Base-by-base conservation (phyloP, 1,284 basidiomycete species). In the Puccinia coronata region DNA sequence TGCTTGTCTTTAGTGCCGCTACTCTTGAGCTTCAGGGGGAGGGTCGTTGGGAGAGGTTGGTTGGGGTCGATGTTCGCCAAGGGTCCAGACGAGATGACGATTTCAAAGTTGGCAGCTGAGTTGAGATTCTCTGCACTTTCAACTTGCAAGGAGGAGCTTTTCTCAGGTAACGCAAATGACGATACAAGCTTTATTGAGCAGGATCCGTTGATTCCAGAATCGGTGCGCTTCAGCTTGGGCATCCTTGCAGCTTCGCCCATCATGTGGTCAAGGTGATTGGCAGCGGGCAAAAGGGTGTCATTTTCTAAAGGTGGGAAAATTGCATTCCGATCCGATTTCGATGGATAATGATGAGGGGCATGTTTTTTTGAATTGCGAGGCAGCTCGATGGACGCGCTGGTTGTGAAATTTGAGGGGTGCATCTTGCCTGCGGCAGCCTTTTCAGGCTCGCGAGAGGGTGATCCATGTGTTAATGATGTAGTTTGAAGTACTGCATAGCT, bases 51-150 rank as follows among this genome's bases (percentile, higher is more conserved):
- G 55, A n/a, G 55, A 34, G 34, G 23, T 23, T 63, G 59, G 34
- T 63, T 63, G 12, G 59, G 59, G 20, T 63, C 8, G 34, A 63
- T 36, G 1, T 34, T 28, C n/a, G 8, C 23, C 28, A 63, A 34
- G 28, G 59, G 59, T 2, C 34, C 59, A 0, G 59, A 36, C 18
- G 59, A 23, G 59, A 63, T 63, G 34, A 63, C 1, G 34, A 63
- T 61, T 36, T 61, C 57, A n/a, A 61, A 61, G 57, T 61, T 61
- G 28, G 57, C 11, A 11, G 57, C 57, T 39, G 59, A n/a, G 18
- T 31, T 36, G 34, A 39, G 34, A 34, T 59, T 11, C 2, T 63
- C 16, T 2, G 34, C 1, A 18, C 18, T 39, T n/a, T 63, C 31
- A 12, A 16, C 31, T 0, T 63, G 59, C 25, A 2, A 1, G 3